Base-by-base conservation (phyloP, 768 basidiomycete species). In the Hydnomerulius pinastri region DNA sequence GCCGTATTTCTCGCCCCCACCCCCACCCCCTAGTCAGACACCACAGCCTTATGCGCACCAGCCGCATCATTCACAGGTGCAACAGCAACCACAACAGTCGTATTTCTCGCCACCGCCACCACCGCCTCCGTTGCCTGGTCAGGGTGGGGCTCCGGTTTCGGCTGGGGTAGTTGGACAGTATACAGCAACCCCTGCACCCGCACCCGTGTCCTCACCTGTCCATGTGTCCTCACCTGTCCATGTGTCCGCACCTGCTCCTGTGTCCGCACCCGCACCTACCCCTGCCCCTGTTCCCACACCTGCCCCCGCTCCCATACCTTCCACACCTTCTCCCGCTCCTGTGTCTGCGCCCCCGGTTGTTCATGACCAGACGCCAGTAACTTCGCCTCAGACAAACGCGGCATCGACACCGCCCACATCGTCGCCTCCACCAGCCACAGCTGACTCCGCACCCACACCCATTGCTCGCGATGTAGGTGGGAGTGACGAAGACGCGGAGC, bases 401-500 rank as follows among this genome's bases (percentile, higher is more conserved):
- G n/a, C n/a, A n/a, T 25, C 47, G 13, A 50, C 56, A 10, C 43
- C 32, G n/a, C n/a, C n/a, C 17, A 60, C 66, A 13, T 60, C 68
- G 13, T 20, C 50, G 11, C 53, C 53, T 5, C 50, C 65, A 4
- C 57, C 48, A 25, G 45, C 52, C 36, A 27, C n/a, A 6, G n/a
- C 20, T 28, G 32, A 27, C 23, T 33, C 17, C 15, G 15, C 20
- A 23, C 20, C 28, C 30, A 21, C 9, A 42, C 4, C 25, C 25
- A 62, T n/a, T n/a, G n/a, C n/a, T n/a, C n/a, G n/a, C n/a, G n/a
- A n/a, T n/a, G n/a, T n/a, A n/a, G n/a, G 62, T 36, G 68, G 71
- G 41, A 67, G 62, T 32, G 64, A 43, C 43, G 47, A 27, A 39
- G 72, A 67, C 27, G 65, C 65, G 8, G 70, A 73, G 9, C 76